Evolutionary conservation across 192 early-diverging fungal genomes (phyloP).

Genomic region (Backusella morwellensis): DNA sequence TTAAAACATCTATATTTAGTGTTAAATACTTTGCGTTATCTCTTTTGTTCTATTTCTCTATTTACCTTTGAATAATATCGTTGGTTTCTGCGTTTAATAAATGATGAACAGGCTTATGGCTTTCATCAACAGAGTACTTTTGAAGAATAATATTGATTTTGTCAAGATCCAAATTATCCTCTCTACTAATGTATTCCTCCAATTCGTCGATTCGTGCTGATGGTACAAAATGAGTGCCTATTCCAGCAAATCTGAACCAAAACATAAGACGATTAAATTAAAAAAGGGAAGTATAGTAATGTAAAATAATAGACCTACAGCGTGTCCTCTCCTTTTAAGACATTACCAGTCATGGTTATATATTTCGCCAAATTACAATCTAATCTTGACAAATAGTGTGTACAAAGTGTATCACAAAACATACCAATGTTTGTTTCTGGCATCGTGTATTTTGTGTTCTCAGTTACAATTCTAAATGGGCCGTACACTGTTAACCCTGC

Average conservation of each 20-base stretch:
- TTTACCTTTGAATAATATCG: background rate
- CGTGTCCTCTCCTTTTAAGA: slow-evolving; percentile 78
- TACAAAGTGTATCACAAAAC: slow-evolving; percentile 93
- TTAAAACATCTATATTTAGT: slow-evolving; percentile 68
- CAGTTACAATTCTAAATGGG: slow-evolving; percentile 93
- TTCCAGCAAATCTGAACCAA: slow-evolving; percentile 68
- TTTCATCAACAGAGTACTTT: slow-evolving; percentile 61
- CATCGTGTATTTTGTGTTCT: slow-evolving; percentile 96
- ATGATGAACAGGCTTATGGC: no score
- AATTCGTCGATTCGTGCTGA: slow-evolving; percentile 76
- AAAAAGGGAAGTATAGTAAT: no score
- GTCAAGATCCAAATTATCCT: slow-evolving; percentile 66
- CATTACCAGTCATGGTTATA: slow-evolving; percentile 81
- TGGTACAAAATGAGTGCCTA: slow-evolving; percentile 97
- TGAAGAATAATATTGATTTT: slow-evolving; percentile 84
- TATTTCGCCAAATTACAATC: slow-evolving; percentile 94
- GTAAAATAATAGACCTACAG: slow-evolving; percentile 46
- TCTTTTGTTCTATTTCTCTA: no score
- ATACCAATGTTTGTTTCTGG: slow-evolving; percentile 95
- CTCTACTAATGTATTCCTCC: slow-evolving; percentile 72
- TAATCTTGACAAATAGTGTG: slow-evolving; percentile 90
- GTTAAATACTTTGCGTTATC: background rate
- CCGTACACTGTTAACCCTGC: slow-evolving; percentile 91
- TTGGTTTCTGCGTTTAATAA: background rate
- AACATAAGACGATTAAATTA: no score